Evolutionary conservation across 805 yeast genomes (phyloP), one percentile per base, ranked within the genome.

Genomic region (Hanseniaspora hatyaiensis): DNA sequence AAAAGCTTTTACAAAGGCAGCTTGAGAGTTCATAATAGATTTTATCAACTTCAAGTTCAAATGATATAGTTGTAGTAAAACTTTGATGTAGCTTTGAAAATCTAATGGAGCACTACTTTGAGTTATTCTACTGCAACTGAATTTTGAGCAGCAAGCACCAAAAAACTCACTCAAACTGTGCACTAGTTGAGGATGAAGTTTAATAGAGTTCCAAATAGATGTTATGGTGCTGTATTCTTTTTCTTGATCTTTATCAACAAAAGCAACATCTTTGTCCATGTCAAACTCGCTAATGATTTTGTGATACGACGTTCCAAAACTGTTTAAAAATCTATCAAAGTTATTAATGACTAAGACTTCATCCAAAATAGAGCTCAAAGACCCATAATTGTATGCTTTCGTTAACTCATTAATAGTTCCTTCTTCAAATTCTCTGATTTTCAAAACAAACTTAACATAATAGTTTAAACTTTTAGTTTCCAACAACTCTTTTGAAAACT

Each of bases 361-460:
- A 57, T 94, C 85, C 52, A 92, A 73, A 2, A 80, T 83, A 18
- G 70, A 67, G 62, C 89, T 85, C 58, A 89, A 72, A 11, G 82
- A 37, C 6, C 49, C 49, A 23, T 45, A 33, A 13, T 45, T 37
- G 24, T 45, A 45, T 75, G 50, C 80, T 86, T 55, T 85, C 75
- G 50, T 92, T 71, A 40, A 80, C 78, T 54, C 73, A 49, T 78
- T 79, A 52, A 89, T 79, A 34, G 92, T 73, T 39, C 78, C 73
- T 52, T 82, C 77, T 65, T 92, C 98, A 60, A 87, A 95, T 32
- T 74, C 74, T 42, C 94, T 74, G 52, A 96, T 73, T 46, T 74
- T 72, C 55, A 83, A 87, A 33, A 95, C 95, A 61, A 81, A 84
- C 52, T 74, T 77, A 75, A 92, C 79, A 66, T 92, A 92, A 58